Base-by-base conservation (phyloP, 768 basidiomycete species). In the Calvatia gigantea region DNA sequence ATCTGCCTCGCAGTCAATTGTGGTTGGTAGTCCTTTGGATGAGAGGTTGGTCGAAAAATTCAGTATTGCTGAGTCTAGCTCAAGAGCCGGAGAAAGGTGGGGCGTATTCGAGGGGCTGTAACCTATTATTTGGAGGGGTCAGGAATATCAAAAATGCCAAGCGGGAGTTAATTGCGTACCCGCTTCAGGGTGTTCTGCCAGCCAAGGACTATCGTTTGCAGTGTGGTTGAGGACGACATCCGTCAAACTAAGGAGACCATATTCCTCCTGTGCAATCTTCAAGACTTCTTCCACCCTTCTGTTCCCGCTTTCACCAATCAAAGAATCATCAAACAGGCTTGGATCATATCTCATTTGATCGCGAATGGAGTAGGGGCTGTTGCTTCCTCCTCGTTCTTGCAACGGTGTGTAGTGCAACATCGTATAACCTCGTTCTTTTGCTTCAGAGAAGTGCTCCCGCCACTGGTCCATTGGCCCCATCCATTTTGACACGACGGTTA, bases 221-320 rank as follows among this genome's bases (percentile, higher is more conserved):
- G 97, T 98, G 65, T 99, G 97, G 68, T 99, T 99, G 54, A 98
- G 81, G 4, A 99, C 97, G 49, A 99, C 90, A 67, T 99, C 97
- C 1, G 92, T 98, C 64, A 98, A 68, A 62, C 86, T 90, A 56
- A 97, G 76, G 41, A 99, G 73, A 2, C 96, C 96, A 58, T 87
- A 95, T 68, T 95, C 85, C 35, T 95, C 86, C 65, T 80, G 83
- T 6, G 94, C 92, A 12, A 83, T 65, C 60, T 75, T 78, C 27
- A 97, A 73, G 19, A 84, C 74, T n/a, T 83, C 74, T 58, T 85
- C 79, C 21, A 96, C 73, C 62, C 80, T 73, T 23, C 74, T 70
- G 54, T 76, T 69, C 14, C 87, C 87, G 1, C 76, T 80, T 44
- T 83, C 79, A 39, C 68, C 65, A 27, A 69, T 61, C 21, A 71